Evolutionary conservation across 192 early-diverging fungal species (phyloP).

Genomic region (Podochytrium sp.): DNA sequence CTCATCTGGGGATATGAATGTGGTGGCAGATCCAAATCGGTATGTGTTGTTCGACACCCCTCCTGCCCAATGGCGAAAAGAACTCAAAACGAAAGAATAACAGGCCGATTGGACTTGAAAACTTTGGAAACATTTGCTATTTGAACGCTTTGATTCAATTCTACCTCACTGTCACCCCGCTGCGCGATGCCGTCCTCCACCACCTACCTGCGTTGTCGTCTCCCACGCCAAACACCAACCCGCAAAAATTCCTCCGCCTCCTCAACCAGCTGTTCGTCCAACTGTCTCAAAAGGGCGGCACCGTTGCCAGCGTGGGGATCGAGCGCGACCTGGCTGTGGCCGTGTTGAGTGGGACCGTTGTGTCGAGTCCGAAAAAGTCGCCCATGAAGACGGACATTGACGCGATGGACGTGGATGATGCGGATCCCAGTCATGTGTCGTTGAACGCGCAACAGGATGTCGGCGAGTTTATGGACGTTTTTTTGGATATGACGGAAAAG

Average conservation of each 20-base stretch:
- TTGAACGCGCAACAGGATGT: slow-evolving; percentile 26
- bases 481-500: slow-evolving; percentile 27
- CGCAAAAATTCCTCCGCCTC: background rate
- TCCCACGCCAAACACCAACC: background rate
- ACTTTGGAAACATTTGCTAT: slow-evolving; percentile 35
- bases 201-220: background rate
- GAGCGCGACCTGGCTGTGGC: slow-evolving; percentile 16
- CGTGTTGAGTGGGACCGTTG: background rate
- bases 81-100: too few relatives aligned
- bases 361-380: background rate
- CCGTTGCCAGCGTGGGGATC: background rate
- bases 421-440: background rate
- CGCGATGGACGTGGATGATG: background rate
- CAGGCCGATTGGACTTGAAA: slow-evolving; percentile 27
- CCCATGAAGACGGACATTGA: background rate
- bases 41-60: too few relatives aligned
- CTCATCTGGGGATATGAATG: background rate
- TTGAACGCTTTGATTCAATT: slow-evolving; percentile 29
- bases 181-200: slow-evolving; percentile 4
- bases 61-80: too few relatives aligned
- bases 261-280: slow-evolving; percentile 1
- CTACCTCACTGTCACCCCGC: slow-evolving; percentile 26
- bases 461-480: slow-evolving; percentile 29
- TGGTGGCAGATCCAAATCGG: background rate
- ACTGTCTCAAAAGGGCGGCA: background rate